These are phyloP conservation scores for Chalaropsis ovoidea DNA, from an alignment of 2,329 filamentous ascomycete species.

Conservation along the genomic window DNA sequence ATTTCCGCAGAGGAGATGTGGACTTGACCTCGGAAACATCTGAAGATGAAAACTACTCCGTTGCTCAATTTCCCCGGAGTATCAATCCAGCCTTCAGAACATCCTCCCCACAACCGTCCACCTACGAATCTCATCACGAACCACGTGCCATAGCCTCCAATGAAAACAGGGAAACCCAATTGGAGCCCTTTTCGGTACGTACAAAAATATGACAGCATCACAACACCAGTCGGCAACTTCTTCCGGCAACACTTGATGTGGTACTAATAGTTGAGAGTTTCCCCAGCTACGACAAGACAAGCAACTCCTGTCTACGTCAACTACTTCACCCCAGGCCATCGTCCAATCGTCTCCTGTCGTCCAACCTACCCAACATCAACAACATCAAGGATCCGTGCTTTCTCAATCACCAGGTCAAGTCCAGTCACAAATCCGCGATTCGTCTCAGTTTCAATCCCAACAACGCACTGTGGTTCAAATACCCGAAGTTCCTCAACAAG, in stretches of 20 bases:
- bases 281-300: slow-evolving; percentile 9
- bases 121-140: slow-evolving; percentile 84
- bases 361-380: slow-evolving; percentile 15
- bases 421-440: slow-evolving; percentile 9
- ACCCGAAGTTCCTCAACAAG: slow-evolving; percentile 8
- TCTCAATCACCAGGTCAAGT: slow-evolving; percentile 2
- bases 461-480: slow-evolving; percentile 10
- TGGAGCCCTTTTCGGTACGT: slow-evolving; percentile 10
- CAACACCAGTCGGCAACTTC: background rate
- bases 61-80: slow-evolving; percentile 87
- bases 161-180: slow-evolving; percentile 11
- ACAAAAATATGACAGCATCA: too few species aligned
- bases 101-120: slow-evolving; percentile 92
- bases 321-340: background rate
- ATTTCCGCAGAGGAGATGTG: slow-evolving; percentile 86
- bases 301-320: background rate
- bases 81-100: slow-evolving; percentile 93
- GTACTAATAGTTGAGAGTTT: background rate
- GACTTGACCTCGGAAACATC: slow-evolving; percentile 75
- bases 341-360: background rate
- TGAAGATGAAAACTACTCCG: slow-evolving; percentile 81
- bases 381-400: slow-evolving; percentile 6
- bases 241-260: background rate
- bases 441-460: slow-evolving; percentile 15
- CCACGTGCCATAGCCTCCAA: slow-evolving; percentile 60